phyloP scores from a whole-genome alignment of 352 stramenopile species.

The Globisporangium polare region DNA sequence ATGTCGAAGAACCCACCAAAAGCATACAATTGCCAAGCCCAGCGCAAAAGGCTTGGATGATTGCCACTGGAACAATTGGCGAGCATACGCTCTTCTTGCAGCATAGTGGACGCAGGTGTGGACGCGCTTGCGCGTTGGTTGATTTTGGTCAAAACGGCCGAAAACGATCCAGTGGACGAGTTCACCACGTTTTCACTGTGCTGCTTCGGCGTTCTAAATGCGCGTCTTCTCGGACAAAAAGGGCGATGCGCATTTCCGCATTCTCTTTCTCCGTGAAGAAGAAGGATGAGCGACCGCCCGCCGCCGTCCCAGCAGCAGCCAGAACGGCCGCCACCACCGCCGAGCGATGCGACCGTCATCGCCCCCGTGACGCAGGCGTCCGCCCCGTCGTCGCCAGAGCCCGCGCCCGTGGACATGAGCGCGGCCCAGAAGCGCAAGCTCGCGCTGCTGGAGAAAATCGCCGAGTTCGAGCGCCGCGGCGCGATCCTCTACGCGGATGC shows the following conservation, averaged over 20 bases:
- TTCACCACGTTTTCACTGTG: too few relatives aligned
- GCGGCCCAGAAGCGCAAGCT: conserved; percentile 17
- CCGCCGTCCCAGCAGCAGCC: not conserved
- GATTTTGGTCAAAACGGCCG: too few relatives aligned
- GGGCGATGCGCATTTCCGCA: conserved; percentile 10
- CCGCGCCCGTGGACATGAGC: not conserved
- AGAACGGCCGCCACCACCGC: not conserved
- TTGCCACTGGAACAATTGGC: too few relatives aligned
- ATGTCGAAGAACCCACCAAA: too few relatives aligned
- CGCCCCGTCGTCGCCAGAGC: not conserved
- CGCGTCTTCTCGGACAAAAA: too few relatives aligned
- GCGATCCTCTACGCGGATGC: conserved; percentile 55
- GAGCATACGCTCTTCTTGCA: too few relatives aligned
- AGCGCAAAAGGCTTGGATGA: too few relatives aligned
- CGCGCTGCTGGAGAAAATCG: conserved; percentile 57
- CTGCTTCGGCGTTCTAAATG: too few relatives aligned
- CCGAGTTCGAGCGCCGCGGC: conserved; percentile 41
- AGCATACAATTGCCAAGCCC: too few relatives aligned
- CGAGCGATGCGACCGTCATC: not conserved
- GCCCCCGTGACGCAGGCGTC: not conserved
- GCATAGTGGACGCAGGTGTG: too few relatives aligned
- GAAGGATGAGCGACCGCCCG: conserved; percentile 4
- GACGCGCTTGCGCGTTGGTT: too few relatives aligned
- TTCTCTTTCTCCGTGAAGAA: not conserved
- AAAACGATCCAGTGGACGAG: too few relatives aligned